phyloP scores from a whole-genome alignment of 2,329 filamentous ascomycete species.

The Cadophora malorum region DNA sequence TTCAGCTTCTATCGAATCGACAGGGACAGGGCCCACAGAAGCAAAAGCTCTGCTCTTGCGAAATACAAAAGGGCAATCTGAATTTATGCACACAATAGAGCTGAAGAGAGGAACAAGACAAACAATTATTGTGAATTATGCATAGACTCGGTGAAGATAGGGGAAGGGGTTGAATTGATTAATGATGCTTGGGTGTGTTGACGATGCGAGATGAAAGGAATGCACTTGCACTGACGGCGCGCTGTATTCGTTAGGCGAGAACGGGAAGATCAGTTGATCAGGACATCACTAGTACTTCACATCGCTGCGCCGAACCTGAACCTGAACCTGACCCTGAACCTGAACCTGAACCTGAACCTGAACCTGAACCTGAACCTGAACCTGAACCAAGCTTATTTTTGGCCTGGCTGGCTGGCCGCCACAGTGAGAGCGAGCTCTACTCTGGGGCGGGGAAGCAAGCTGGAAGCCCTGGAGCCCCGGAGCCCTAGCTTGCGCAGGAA shows the following conservation, averaged over 20 bases:
- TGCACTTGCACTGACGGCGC: not conserved
- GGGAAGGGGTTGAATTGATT: not conserved
- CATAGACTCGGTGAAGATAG: not conserved
- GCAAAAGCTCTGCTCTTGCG: not conserved
- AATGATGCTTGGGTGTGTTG: not conserved
- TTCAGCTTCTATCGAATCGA: slow-evolving; percentile 6
- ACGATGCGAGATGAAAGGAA: slow-evolving; percentile 1
- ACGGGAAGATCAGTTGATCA: no score
- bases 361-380: no score
- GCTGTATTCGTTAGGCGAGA: no score
- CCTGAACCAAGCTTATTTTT: no score
- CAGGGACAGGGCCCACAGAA: not conserved
- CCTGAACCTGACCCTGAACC: no score
- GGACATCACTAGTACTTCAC: no score
- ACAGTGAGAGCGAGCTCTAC: no score
- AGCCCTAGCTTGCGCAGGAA: not conserved
- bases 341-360: no score
- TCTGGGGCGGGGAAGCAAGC: no score
- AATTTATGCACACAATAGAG: not conserved
- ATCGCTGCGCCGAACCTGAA: no score
- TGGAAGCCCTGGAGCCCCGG: no score
- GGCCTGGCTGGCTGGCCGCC: no score
- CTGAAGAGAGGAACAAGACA: not conserved
- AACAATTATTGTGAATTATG: not conserved
- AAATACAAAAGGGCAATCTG: not conserved